Base-by-base conservation (phyloP, 1,284 basidiomycete species). In the Ceraceosorus guamensis region DNA sequence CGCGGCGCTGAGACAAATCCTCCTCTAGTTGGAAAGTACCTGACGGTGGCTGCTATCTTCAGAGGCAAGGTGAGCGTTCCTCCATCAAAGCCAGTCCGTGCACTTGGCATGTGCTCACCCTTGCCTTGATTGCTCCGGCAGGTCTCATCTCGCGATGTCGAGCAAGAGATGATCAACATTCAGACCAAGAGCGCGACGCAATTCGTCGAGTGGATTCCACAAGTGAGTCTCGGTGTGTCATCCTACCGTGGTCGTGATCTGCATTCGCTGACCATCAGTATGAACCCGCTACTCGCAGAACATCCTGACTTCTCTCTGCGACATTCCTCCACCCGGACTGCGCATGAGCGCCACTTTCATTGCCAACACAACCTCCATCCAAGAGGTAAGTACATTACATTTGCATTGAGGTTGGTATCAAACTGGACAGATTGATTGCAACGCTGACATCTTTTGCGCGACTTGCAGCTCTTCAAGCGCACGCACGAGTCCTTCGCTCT, bases 401-500 rank as follows among this genome's bases (percentile, higher is more conserved):
- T 14, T 24, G 8, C 45, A 13, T 24, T n/a, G 18, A 14, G 30
- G 6, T 11, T 24, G 45, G 45, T 10, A 10, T 10, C 39, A 43
- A n/a, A 43, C 11, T 10, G n/a, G n/a, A 10, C 39, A 43, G 39
- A 43, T n/a, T 43, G 39, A 6, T 24, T 24, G 49, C 41, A 55
- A 57, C 13, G 24, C 34, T 31, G 6, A 11, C 11, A 24, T 11
- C 24, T 16, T 46, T 33, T 46, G 6, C 31, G 35, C 37, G 11
- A 24, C 49, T 65, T 14, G 91, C 88, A 59, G 32, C 53, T 63
- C 31, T 72, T 71, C 60, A 73, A 71, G 68, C 65, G 68, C 45
- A 70, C n/a, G 82, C 65, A 71, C 60, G 65, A 70, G 53, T 68
- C 69, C 59, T 76, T 73, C 63, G 57, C 66, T 51, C 66, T 67